phyloP scores from a whole-genome alignment of 2,329 filamentous ascomycete species.

The Pseudogymnoascus sp. region DNA sequence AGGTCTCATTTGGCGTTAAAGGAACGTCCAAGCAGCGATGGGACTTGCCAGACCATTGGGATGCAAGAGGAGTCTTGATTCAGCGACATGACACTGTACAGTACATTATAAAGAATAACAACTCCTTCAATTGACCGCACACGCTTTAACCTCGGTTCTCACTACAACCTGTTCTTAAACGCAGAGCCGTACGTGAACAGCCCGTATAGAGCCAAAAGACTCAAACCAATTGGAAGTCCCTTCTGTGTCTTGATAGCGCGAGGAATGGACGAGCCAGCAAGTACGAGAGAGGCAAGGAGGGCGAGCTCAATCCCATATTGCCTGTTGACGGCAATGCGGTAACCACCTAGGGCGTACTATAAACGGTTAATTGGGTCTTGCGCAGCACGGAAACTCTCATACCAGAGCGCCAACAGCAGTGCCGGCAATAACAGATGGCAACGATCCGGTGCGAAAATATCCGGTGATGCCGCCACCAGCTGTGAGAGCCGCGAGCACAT shows the following conservation, averaged over 20 bases:
- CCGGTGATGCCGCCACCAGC: slow-evolving; percentile 82
- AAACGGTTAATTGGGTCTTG: background rate
- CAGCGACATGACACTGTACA: background rate
- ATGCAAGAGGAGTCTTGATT: background rate
- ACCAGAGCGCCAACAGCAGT: slow-evolving; percentile 67
- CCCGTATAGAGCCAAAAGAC: slow-evolving; percentile 70
- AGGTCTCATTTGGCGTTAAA: background rate
- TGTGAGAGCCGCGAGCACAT: slow-evolving; percentile 71
- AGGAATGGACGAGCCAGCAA: slow-evolving; percentile 78
- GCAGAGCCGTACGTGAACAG: slow-evolving; percentile 72
- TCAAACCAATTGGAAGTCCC: slow-evolving; percentile 73
- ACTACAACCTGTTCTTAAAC: slow-evolving; percentile 32
- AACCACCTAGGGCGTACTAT: slow-evolving; percentile 64
- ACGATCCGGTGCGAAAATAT: slow-evolving; percentile 73
- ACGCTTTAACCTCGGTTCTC: background rate
- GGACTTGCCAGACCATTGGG: background rate
- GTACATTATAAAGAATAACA: background rate
- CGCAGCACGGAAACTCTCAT: slow-evolving; percentile 17
- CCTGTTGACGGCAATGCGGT: slow-evolving; percentile 66
- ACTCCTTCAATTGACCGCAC: background rate
- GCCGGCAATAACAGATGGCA: slow-evolving; percentile 81
- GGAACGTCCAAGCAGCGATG: slow-evolving; percentile 5
- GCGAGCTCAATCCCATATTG: slow-evolving; percentile 81
- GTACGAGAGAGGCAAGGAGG: slow-evolving; percentile 77
- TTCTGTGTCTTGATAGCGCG: slow-evolving; percentile 77